Conservation (phyloP, 306 rosid species). For the Dalbergia oliveri region DNA sequence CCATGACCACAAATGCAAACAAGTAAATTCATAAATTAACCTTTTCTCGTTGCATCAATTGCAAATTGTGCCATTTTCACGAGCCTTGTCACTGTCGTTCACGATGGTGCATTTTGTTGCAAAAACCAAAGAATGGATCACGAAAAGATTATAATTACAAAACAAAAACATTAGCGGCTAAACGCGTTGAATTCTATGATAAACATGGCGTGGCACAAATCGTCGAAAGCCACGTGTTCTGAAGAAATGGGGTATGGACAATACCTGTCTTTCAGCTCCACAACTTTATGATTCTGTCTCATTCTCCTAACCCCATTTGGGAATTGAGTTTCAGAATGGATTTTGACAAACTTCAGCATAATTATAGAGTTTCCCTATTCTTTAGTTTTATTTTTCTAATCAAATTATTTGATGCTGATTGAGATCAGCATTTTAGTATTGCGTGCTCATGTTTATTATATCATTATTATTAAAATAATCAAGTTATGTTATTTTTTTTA, state of each 20-base stretch:
- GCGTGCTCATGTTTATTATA: background rate
- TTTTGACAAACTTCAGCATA: background rate
- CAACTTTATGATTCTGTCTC: conserved; percentile 23
- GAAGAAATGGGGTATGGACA: conserved; percentile 1
- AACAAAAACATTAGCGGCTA: conserved; percentile 63
- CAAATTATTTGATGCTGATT: conserved; percentile 13
- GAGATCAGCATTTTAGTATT: background rate
- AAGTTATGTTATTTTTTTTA: background rate
- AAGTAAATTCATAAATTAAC: conserved; percentile 41
- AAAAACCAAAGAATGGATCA: conserved; percentile 55
- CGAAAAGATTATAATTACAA: conserved; percentile 64
- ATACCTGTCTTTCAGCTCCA: conserved; percentile 19
- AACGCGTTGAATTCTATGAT: conserved; percentile 56
- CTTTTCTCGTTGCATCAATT: conserved; percentile 22
- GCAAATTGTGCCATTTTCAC: conserved; percentile 70
- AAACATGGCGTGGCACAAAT: conserved; percentile 38
- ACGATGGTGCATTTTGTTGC: conserved; percentile 53
- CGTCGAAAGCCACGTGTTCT: background rate
- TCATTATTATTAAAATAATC: too few species aligned
- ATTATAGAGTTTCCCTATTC: background rate
- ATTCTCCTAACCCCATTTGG: background rate
- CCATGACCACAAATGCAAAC: conserved; percentile 45
- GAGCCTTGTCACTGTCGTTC: conserved; percentile 83
- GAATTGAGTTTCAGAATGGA: background rate
- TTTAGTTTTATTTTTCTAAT: background rate